Base-by-base conservation (phyloP, 2,329 filamentous ascomycete species). In the Monosporascus ibericus region DNA sequence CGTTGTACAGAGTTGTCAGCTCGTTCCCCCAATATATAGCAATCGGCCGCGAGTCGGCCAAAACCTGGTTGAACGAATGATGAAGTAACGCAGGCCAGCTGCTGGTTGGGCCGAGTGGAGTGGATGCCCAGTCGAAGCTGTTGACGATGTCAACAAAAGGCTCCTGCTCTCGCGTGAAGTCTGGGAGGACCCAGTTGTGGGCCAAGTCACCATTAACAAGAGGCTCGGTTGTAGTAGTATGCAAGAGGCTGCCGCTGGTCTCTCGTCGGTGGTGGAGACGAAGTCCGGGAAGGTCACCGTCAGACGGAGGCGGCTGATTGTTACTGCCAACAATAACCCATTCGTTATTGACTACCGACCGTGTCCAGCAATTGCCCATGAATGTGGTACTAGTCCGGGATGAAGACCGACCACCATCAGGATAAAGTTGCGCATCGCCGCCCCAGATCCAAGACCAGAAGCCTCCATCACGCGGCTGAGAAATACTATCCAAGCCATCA, bases 1-100 rank as follows among this genome's bases (percentile, higher is more conserved):
- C 85, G 59, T 90, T 90, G 69, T 90, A 90, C 9, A 90, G 80
- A 7, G 79, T 78, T 17, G 84, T 77, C 42, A 81, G 74, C 14
- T 85, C 76, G 2, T 76, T 71, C 1, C 83, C 83, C 83, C 83
- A 86, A 59, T 85, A 86, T 68, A 84, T 81, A 9, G 80, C 80
- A 24, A 78, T 75, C 5, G 80, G 78, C 18, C 70, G 66, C 5
- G 71, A 71, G 58, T 76, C 74, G 18, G 72, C 70, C 44, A 77
- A 66, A 15, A 74, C 66, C 53, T 76, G 69, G 39, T 71, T 70
- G 49, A 73, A 72, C 5, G 68, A 68, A 51, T 78, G 72, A 36
- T 76, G 74, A 22, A 81, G 70, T 22, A 73, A 67, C 5, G 66
- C 48, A n/a, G 73, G 68, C 78, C 78, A 81, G 49, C 60, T 62